These are phyloP conservation scores for Echinosophora koreensis DNA, from an alignment of 306 rosid genomes.

Conservation along the genomic window DNA sequence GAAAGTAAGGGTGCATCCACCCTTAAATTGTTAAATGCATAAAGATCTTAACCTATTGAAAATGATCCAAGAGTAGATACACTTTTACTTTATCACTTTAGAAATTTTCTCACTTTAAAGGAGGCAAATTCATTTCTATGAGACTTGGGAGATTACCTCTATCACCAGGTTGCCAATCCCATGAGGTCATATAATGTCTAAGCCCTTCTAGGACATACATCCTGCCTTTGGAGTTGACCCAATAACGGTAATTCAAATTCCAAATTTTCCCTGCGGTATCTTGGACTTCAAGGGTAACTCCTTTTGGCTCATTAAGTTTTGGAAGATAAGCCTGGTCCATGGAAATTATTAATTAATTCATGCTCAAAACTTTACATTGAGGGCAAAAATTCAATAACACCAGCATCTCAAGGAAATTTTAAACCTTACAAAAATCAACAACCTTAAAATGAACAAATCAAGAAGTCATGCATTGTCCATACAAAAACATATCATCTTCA, in stretches of 20 bases:
- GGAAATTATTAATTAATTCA: not conserved
- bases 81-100: no score
- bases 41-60: no score
- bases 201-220: slow-evolving; percentile 48
- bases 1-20: no score
- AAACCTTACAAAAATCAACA: not conserved
- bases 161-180: slow-evolving; percentile 48
- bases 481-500: not conserved
- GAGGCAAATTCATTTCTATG: not conserved
- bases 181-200: slow-evolving; percentile 36
- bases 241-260: slow-evolving; percentile 38
- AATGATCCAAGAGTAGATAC: no score
- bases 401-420: not conserved
- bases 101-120: no score
- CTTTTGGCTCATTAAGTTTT: not conserved
- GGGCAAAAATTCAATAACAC: not conserved
- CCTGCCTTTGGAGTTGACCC: slow-evolving; percentile 34
- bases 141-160: slow-evolving; percentile 37
- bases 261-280: slow-evolving; percentile 39
- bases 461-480: not conserved
- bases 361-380: not conserved
- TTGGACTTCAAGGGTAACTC: not conserved
- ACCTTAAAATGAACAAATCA: not conserved
- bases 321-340: slow-evolving; percentile 42
- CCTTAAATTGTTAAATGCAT: no score